Conservation (phyloP, 202 grass and related monocot species). For the Eragrostis tef region DNA sequence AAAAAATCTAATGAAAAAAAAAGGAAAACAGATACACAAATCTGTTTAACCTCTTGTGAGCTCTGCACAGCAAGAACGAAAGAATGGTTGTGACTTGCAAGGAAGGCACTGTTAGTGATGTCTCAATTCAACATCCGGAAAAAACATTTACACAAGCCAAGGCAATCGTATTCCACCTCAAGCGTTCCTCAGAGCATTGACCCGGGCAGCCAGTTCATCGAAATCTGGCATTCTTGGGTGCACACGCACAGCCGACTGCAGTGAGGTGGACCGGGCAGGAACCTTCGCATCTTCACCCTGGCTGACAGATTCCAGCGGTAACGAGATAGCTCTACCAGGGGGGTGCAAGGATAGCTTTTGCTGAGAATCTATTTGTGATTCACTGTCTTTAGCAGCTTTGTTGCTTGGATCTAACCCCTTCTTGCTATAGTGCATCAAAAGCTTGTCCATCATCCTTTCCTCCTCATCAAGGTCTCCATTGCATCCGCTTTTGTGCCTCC, state of each 20-base stretch:
- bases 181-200: conserved; percentile 61
- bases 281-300: conserved; percentile 23
- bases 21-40: conserved; percentile 22
- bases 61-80: conserved; percentile 35
- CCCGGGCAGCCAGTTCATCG: conserved; percentile 77
- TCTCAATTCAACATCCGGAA: conserved; percentile 29
- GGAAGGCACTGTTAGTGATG: conserved; percentile 7
- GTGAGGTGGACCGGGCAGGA: conserved; percentile 54
- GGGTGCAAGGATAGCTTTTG: conserved; percentile 43
- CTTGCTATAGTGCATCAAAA: conserved; percentile 68
- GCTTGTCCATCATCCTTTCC: conserved; percentile 79
- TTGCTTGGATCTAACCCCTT: conserved; percentile 53
- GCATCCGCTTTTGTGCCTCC: conserved; percentile 4
- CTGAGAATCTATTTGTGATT: conserved; percentile 24
- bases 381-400: conserved; percentile 12
- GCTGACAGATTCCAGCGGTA: conserved; percentile 44
- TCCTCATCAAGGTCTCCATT: conserved; percentile 58
- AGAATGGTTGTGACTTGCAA: background rate
- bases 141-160: conserved; percentile 13
- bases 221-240: conserved; percentile 84
- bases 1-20: background rate
- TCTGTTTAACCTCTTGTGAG: conserved; percentile 12
- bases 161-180: conserved; percentile 30
- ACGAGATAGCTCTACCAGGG: conserved; percentile 57
- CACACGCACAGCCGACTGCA: conserved; percentile 50